Evolutionary conservation across 2,329 filamentous ascomycete species (phyloP), one percentile per base, ranked within the genome.

Genomic region (Arthrobotrys sinensis): DNA sequence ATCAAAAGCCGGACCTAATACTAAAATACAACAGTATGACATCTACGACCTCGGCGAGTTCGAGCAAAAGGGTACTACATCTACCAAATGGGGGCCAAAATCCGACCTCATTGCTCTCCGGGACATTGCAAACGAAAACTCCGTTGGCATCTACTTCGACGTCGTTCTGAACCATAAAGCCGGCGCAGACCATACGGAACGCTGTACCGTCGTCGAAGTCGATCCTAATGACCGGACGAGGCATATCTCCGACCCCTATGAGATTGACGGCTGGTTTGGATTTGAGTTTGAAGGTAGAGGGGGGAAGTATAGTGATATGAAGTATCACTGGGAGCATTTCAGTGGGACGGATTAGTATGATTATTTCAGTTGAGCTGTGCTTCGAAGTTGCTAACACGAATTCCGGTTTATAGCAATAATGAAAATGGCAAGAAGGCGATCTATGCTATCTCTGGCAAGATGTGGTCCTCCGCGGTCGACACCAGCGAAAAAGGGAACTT

Each of bases 121-220:
- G 1, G 83, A 85, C 19, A 83, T 84, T 11, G 90, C 90, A 0
- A 85, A 87, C 63, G 84, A 87, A 43, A 80, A 87, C 24, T 88
- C 87, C 0, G 85, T 93, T 7, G 87, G 87, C 0, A 81, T 92
- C 0, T 87, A 91, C 80, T 93, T 90, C 87, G 91, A 93, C 83
- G 89, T 90, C 0, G 90, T 93, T 5, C 85, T 93, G 52, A 93
- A 92, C 81, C 91, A 93, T 82, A 92, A 91, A 82, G 90, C 90
- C 1, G 91, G 88, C 1, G 91, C 90, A 5, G 91, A 93, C 82
- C 86, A 86, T 64, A 89, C 87, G 28, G 91, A 93, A 82, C 87
- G 87, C 67, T 91, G 88, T 71, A 84, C 85, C 75, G 90, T 89
- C 1, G 86, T 91, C 52, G 89, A 91, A 83, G 91, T 93, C 24